phyloP scores from a whole-genome alignment of 257 asterid species.

The Leonotis leonurus region DNA sequence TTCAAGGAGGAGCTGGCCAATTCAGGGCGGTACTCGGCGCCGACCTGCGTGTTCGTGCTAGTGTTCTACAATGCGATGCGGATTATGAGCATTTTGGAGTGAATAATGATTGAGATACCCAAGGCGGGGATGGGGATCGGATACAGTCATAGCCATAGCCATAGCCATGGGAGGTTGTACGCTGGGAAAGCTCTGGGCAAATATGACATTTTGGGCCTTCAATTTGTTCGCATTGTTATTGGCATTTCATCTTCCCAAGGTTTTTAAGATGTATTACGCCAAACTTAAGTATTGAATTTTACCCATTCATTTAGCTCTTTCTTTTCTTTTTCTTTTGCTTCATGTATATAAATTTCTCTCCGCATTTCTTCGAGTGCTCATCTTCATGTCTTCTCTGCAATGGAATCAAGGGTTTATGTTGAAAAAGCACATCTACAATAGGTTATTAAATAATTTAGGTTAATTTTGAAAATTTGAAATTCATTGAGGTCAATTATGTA shows the following conservation, averaged over 20 bases:
- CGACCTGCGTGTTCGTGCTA: constrained; percentile 71
- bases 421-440: no score
- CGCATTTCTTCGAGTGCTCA: no score
- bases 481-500: no score
- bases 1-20: constrained; percentile 68
- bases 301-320: no score
- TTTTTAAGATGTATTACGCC: constrained; percentile 50
- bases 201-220: constrained; percentile 69
- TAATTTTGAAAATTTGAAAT: no score
- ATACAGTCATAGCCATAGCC: constrained; percentile 27
- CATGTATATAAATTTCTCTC: no score
- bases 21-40: constrained; percentile 43
- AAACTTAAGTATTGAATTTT: constrained; percentile 24
- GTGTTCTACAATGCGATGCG: constrained; percentile 66
- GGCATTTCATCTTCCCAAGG: constrained; percentile 74
- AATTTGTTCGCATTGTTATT: constrained; percentile 71
- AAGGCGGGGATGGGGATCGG: constrained; percentile 28
- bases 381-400: no score
- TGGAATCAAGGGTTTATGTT: no score
- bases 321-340: no score
- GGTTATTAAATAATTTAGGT: no score
- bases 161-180: constrained; percentile 26
- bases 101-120: constrained; percentile 51
- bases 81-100: constrained; percentile 61
- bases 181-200: constrained; percentile 54